A percentile compares a stretch with the other conserved stretches of the same genome.
phyloP scores from a whole-genome alignment of 2,329 filamentous ascomycete genomes.

The Cladosporium sp. region DNA sequence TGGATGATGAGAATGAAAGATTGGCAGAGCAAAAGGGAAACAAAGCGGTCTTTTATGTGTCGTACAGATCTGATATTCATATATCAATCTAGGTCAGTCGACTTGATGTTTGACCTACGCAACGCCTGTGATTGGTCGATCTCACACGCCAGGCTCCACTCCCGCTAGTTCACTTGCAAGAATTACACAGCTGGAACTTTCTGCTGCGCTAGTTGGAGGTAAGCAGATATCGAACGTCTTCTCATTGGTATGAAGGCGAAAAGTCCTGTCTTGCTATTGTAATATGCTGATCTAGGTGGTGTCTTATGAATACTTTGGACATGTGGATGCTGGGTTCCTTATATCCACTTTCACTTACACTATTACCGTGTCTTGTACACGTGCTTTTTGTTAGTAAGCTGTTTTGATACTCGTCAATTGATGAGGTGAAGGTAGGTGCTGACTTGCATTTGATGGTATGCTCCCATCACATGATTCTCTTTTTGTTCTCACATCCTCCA shows the following conservation, averaged over 20 bases:
- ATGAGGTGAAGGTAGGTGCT: too few species aligned
- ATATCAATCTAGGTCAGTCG: slow-evolving; percentile 10
- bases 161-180: background rate
- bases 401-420: too few species aligned
- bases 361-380: too few species aligned
- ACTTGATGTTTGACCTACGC: background rate
- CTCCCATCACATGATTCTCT: too few species aligned
- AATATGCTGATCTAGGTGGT: too few species aligned
- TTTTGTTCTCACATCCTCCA: too few species aligned
- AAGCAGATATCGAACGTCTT: background rate
- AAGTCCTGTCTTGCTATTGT: too few species aligned
- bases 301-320: too few species aligned
- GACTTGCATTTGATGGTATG: too few species aligned
- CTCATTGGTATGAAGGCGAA: background rate
- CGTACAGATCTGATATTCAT: slow-evolving; percentile 11
- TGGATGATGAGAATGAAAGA: background rate
- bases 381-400: too few species aligned
- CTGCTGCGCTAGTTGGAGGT: background rate
- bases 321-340: too few species aligned
- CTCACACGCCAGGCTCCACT: background rate
- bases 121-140: slow-evolving; percentile 4
- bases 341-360: too few species aligned
- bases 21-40: background rate
- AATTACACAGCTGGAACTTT: background rate
- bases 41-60: slow-evolving; percentile 10